Base-by-base conservation (phyloP, 148 eudicot species). In the Rhododendron griersonianum region DNA sequence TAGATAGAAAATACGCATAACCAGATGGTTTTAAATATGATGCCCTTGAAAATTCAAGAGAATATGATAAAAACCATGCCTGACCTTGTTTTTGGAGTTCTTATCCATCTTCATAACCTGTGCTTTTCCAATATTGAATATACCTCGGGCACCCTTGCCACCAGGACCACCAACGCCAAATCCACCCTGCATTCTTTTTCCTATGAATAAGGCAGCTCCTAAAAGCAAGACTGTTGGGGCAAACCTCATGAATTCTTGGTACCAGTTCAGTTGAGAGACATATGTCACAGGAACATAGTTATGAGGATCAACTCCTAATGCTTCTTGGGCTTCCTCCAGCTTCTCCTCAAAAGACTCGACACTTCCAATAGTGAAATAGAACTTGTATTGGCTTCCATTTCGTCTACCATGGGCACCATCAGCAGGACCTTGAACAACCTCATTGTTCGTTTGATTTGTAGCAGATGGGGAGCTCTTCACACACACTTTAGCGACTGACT, bases 301-400 rank as follows among this genome's bases (percentile, higher is more conserved):
- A 57, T 90, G 93, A 65, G 89, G 91, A 81, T 92, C 91, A 71
- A 91, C 86, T 57, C 91, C 91, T 41, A 92, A 80, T 59, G 90
- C 88, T 83, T 90, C 89, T 71, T 90, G 94, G 82, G 92, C 94
- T 87, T 91, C 94, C 85, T 92, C 92, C 75, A 92, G 84, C 86
- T 92, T 92, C 80, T 91, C 92, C 86, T 92, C 94, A 86, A 92
- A 92, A 25, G 92, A 85, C 10, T 92, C 94, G 18, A 89, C 89
- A 86, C 92, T 92, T 84, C 94, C 94, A 82, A 92, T 92, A 83
- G 85, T 90, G 51, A 92, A 88, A 65, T 85, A 92, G 87, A 78
- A 92, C 81, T 89, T 90, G 63, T 89, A 91, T 2, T 85, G 88
- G 86, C 90, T 84, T 4, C 16, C 45, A 4, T 85, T 86, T 55